Percentiles rank a stretch among this genome's conserved stretches.
phyloP scores from a whole-genome alignment of 495 filamentous ascomycete genomes.

The Penicillium silybi region DNA sequence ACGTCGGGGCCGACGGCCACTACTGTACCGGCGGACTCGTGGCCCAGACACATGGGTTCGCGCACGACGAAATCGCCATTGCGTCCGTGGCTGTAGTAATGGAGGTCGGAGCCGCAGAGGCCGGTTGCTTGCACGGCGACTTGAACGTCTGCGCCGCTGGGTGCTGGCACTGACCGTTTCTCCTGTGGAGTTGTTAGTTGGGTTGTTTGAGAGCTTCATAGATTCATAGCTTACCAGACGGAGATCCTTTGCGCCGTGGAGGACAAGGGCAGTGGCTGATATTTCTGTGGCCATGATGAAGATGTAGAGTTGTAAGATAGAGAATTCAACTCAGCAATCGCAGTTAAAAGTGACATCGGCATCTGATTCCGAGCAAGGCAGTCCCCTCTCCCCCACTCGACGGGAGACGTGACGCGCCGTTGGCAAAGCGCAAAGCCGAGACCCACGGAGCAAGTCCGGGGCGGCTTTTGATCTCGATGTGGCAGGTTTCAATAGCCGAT shows the following conservation, averaged over 20 bases:
- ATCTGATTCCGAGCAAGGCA: background rate
- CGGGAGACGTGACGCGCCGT: constrained; percentile 1
- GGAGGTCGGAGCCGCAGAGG: constrained; percentile 79
- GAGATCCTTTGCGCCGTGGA: constrained; percentile 66
- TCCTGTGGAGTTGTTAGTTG: constrained; percentile 31
- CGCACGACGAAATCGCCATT: constrained; percentile 78
- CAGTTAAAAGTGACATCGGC: constrained; percentile 2
- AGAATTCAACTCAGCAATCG: background rate
- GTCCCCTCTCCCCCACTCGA: constrained; percentile 9
- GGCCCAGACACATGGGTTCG: constrained; percentile 69
- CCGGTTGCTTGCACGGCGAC: constrained; percentile 70
- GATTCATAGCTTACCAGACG: constrained; percentile 58
- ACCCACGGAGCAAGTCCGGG: constrained; percentile 30
- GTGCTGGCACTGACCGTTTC: constrained; percentile 36
- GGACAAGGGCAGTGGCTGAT: constrained; percentile 56
- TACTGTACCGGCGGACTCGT: constrained; percentile 72
- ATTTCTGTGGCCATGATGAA: constrained; percentile 17
- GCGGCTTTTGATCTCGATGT: constrained; percentile 27
- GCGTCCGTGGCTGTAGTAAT: constrained; percentile 81
- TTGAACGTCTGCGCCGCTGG: constrained; percentile 60
- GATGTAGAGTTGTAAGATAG: constrained; percentile 1
- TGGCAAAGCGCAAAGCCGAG: background rate
- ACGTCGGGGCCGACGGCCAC: constrained; percentile 55
- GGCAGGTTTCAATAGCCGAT: constrained; percentile 30
- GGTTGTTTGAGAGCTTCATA: background rate